Conservation (phyloP, 116 monocot genomes). For the Iris pallida region DNA sequence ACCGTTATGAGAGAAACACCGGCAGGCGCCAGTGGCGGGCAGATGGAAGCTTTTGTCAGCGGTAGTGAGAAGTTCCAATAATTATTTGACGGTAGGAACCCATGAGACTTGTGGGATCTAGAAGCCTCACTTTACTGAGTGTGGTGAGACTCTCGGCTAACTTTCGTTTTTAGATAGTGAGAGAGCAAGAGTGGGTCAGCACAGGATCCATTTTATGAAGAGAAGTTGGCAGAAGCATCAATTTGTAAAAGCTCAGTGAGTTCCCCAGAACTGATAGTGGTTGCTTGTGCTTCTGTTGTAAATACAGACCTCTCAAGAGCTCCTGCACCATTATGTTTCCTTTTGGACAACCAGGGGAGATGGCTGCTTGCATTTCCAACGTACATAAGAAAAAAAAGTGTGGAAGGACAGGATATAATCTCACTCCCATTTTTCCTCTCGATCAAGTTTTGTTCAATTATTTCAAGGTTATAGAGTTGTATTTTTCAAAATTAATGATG, state of each 20-base stretch:
- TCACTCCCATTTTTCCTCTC: not conserved
- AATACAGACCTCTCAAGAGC: not conserved
- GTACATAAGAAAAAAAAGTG: not conserved
- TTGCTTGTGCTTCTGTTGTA: not conserved
- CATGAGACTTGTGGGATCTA: not conserved
- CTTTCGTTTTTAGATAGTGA: not conserved
- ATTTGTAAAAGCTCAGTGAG: not conserved
- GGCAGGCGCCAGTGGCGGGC: slow-evolving; percentile 11
- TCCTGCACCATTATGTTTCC: not conserved
- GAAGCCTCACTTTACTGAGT: not conserved
- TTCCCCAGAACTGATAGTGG: not conserved
- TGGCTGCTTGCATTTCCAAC: not conserved
- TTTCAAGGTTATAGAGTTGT: not conserved
- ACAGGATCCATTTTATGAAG: not conserved
- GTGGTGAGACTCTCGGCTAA: too few relatives aligned
- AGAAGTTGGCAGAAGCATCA: not conserved
- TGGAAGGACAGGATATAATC: not conserved
- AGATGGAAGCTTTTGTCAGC: not conserved
- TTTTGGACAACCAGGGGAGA: not conserved
- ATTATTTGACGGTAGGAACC: not conserved
- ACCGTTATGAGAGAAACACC: not conserved
- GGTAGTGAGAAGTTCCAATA: not conserved
- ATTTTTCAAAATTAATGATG: not conserved
- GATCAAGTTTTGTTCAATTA: not conserved
- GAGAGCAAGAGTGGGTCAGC: not conserved